Evolutionary conservation across 2,329 filamentous ascomycete species (phyloP).

Genomic region (Sporothrix sp.): DNA sequence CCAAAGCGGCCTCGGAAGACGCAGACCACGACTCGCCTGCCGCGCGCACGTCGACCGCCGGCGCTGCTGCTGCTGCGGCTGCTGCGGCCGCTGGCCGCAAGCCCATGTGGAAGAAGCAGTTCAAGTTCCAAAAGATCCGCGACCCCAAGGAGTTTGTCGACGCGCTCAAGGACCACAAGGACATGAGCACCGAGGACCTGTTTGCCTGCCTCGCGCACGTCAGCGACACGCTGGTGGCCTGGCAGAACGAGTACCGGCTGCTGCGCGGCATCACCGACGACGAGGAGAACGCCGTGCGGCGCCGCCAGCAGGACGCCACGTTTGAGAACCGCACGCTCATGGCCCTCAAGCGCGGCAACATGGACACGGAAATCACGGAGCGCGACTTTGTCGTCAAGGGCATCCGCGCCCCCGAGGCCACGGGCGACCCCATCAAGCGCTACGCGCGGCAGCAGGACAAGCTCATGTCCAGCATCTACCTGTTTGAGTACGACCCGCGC

Average conservation of each 20-base stretch:
- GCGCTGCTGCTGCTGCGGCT: background rate
- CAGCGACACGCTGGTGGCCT: conserved; percentile 38
- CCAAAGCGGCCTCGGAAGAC: background rate
- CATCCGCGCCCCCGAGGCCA: conserved; percentile 36
- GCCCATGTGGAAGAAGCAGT: conserved; percentile 28
- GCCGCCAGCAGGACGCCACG: conserved; percentile 31
- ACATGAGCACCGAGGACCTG: conserved; percentile 38
- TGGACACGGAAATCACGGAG: conserved; percentile 37
- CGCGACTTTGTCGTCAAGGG: conserved; percentile 45
- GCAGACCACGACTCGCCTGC: background rate
- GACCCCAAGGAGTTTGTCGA: conserved; percentile 40
- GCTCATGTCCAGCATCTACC: conserved; percentile 49
- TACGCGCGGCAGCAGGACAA: conserved; percentile 42
- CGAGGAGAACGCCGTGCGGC: conserved; percentile 46
- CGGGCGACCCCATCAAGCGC: conserved; percentile 36
- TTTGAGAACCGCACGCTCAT: conserved; percentile 31
- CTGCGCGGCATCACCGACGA: conserved; percentile 44
- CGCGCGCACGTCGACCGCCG: background rate
- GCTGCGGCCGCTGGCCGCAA: conserved; percentile 9
- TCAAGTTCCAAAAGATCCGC: conserved; percentile 40
- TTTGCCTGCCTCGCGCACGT: conserved; percentile 35
- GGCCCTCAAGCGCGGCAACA: conserved; percentile 35
- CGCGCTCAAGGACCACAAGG: conserved; percentile 40
- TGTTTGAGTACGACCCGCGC: conserved; percentile 51
- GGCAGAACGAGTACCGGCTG: conserved; percentile 45